phyloP scores from a whole-genome alignment of 352 stramenopile species.

The Globisporangium ultimum region DNA sequence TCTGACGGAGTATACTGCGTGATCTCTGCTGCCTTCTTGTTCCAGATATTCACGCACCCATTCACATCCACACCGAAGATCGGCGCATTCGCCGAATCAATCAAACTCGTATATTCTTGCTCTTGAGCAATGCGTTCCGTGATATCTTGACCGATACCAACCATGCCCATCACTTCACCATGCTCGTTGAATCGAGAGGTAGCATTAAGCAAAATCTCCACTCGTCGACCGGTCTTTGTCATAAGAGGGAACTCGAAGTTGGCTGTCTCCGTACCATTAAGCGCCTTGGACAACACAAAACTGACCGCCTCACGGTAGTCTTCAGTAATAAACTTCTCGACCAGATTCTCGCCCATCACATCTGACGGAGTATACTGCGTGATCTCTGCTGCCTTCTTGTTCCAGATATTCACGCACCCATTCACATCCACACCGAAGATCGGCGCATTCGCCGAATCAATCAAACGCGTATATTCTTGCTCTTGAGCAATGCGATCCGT shows the following conservation, averaged over 20 bases:
- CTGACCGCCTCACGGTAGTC: slow-evolving; percentile 34
- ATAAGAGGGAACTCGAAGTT: slow-evolving; percentile 67
- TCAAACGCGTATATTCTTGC: too few relatives aligned
- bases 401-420: slow-evolving; percentile 71
- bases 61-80: slow-evolving; percentile 69
- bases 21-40: slow-evolving; percentile 51
- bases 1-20: slow-evolving; percentile 7
- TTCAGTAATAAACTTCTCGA: slow-evolving; percentile 69
- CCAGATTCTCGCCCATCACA: slow-evolving; percentile 73
- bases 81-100: slow-evolving; percentile 66
- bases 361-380: slow-evolving; percentile 84
- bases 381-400: slow-evolving; percentile 81
- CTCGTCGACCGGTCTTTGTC: slow-evolving; percentile 40
- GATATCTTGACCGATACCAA: slow-evolving; percentile 34
- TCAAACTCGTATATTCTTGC: slow-evolving; percentile 66
- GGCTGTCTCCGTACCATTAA: slow-evolving; percentile 37
- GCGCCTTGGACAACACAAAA: slow-evolving; percentile 29
- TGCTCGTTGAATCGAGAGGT: neutral
- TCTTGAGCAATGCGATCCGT: too few relatives aligned
- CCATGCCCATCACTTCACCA: slow-evolving; percentile 24
- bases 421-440: slow-evolving; percentile 12
- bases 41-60: slow-evolving; percentile 60
- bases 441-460: too few relatives aligned
- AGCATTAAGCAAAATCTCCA: slow-evolving; percentile 57
- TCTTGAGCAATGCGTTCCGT: slow-evolving; percentile 23